These are phyloP conservation scores for Medicago lupulina DNA, from an alignment of 306 rosid genomes.

Conservation along the genomic window DNA sequence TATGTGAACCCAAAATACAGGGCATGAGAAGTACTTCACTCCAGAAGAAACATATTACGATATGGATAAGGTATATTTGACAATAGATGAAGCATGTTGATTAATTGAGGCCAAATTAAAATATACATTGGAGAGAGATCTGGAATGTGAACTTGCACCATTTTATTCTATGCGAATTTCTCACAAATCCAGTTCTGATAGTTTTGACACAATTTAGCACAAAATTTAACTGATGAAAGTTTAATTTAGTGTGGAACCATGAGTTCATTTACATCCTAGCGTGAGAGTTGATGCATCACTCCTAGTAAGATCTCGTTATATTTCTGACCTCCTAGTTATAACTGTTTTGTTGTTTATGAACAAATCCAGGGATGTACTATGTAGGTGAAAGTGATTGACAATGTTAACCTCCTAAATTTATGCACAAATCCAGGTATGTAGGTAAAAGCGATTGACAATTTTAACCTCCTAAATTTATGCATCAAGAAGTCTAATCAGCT, in stretches of 20 bases:
- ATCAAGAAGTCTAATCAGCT: conserved; percentile 10
- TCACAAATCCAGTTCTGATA: neutral
- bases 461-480: conserved; percentile 1
- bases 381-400: neutral
- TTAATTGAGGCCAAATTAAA: conserved; percentile 18
- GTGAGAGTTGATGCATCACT: conserved; percentile 1
- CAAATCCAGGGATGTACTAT: too few relatives aligned
- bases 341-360: too few relatives aligned
- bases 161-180: conserved; percentile 6
- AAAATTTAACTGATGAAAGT: conserved; percentile 12
- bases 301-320: conserved; percentile 4
- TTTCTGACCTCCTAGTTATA: too few relatives aligned
- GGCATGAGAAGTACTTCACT: conserved; percentile 12
- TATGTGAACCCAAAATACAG: too few relatives aligned
- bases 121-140: neutral
- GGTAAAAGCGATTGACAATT: neutral
- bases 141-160: conserved; percentile 28
- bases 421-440: neutral
- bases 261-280: conserved; percentile 19
- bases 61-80: conserved; percentile 21
- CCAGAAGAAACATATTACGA: neutral
- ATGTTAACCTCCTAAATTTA: conserved; percentile 1
- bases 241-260: conserved; percentile 1
- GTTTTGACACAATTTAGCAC: conserved; percentile 16
- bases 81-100: neutral